These are phyloP conservation scores for Zymoseptoria tritici DNA, from an alignment of 2,329 filamentous ascomycete species.

Conservation along the genomic window DNA sequence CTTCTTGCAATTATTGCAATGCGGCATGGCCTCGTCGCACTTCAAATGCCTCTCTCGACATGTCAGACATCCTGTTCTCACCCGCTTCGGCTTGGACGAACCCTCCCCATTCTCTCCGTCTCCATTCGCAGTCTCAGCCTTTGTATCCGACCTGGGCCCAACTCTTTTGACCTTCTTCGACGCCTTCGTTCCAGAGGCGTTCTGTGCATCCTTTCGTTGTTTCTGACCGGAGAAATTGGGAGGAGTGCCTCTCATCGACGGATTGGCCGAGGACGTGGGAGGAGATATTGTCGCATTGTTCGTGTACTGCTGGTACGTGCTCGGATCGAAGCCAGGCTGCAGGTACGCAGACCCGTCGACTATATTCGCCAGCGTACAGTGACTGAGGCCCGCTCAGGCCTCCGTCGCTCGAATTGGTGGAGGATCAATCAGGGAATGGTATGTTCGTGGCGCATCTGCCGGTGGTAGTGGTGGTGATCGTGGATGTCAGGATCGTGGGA, in stretches of 20 bases:
- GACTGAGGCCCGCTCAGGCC: not conserved
- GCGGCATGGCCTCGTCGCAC: constrained; percentile 67
- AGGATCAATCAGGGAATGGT: not conserved
- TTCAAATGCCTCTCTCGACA: constrained; percentile 86
- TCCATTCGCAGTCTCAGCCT: constrained; percentile 19
- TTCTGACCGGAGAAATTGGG: constrained; percentile 14
- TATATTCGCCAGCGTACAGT: constrained; percentile 27
- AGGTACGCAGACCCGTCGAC: constrained; percentile 66
- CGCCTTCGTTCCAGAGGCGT: constrained; percentile 19
- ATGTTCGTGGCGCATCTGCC: not conserved
- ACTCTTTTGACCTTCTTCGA: constrained; percentile 28
- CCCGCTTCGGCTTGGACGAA: constrained; percentile 64
- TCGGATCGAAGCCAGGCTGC: constrained; percentile 69
- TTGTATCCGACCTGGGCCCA: constrained; percentile 21
- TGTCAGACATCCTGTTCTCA: constrained; percentile 83
- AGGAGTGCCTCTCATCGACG: constrained; percentile 4
- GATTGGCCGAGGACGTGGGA: constrained; percentile 10
- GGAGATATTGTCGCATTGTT: constrained; percentile 7
- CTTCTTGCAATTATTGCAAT: constrained; percentile 75
- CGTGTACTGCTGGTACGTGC: constrained; percentile 32
- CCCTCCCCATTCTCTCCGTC: constrained; percentile 27
- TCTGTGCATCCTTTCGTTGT: constrained; percentile 24
- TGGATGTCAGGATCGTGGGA: not conserved
- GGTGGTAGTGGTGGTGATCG: not conserved
- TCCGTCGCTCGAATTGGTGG: not conserved